phyloP scores from a whole-genome alignment of 2,329 filamentous ascomycete species.

The Xylaria multiplex region DNA sequence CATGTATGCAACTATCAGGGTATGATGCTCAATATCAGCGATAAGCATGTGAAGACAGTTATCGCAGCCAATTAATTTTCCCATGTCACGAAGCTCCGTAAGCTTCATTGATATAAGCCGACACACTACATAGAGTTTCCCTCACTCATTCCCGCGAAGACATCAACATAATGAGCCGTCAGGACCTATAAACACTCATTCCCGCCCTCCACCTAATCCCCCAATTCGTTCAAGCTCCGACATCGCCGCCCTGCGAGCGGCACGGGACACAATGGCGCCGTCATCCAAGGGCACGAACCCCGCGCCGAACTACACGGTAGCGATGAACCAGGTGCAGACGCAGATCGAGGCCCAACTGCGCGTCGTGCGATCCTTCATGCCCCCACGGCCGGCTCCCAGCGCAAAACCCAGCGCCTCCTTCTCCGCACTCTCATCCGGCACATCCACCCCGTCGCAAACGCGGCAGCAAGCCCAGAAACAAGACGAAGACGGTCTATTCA shows the following conservation, averaged over 20 bases:
- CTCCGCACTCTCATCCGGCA: slow-evolving; percentile 35
- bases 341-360: slow-evolving; percentile 41
- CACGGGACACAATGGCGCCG: slow-evolving; percentile 42
- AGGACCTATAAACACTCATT: slow-evolving; percentile 1
- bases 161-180: not conserved
- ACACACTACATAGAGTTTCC: not conserved
- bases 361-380: slow-evolving; percentile 36
- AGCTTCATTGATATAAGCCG: not conserved
- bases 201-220: too few relatives aligned
- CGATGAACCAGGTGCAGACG: slow-evolving; percentile 48
- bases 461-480: slow-evolving; percentile 19
- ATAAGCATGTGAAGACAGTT: slow-evolving; percentile 28
- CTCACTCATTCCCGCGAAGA: not conserved
- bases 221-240: not conserved
- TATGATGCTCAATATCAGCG: not conserved
- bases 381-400: not conserved
- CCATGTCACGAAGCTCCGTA: not conserved
- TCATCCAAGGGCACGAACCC: slow-evolving; percentile 45
- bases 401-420: slow-evolving; percentile 30
- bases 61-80: slow-evolving; percentile 26
- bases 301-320: slow-evolving; percentile 46
- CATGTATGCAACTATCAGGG: not conserved
- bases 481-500: slow-evolving; percentile 37
- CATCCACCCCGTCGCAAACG: not conserved
- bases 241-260: not conserved